Evolutionary conservation across 1,284 basidiomycete species (phyloP), one percentile per base, ranked within the genome.

Genomic region (Neolentinus lepideus): DNA sequence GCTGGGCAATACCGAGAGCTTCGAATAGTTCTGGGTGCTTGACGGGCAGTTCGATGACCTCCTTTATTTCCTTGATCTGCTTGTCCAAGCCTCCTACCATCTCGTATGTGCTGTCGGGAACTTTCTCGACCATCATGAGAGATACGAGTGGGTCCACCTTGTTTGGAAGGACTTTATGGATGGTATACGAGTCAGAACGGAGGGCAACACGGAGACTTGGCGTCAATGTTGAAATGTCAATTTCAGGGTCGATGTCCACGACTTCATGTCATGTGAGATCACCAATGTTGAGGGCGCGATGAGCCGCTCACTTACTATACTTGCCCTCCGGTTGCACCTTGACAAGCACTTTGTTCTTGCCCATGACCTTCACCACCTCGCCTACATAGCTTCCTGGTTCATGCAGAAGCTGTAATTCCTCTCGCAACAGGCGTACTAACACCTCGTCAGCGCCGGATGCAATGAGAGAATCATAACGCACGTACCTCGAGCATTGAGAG

Each of bases 91-190:
- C 96, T 52, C 96, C 96, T 62, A 99, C 96, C 94, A 98, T 98
- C 73, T 99, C 96, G 73, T 99, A 99, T 35, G 96, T 99, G 70
- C 90, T 94, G 71, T 99, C 96, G 0, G 96, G 96, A 0, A 98
- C 96, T 72, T 99, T 99, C 76, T 99, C 96, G n/a, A 98, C 96
- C 96, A 98, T 98, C 97, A 99, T 97, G 60, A 97, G 83, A 24
- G 92, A 94, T 22, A 97, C 94, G 31, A 96, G 84, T 3, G 94
- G 93, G 70, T 96, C 94, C 62, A 96, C 88, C 75, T 98, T 96
- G 78, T 94, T 96, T 1, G 94, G 94, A 0, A 97, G 76, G 65
- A 97, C 91, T 70, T 92, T 93, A 79, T 96, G 93, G 59, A 96
- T 88, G 36, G 91, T 91, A 73, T 98, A 98, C 1, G 88, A 93